Percentiles rank a stretch among this genome's conserved stretches.
These are phyloP conservation scores for Colletotrichum navitas DNA, from an alignment of 2,329 filamentous ascomycete genomes.

Conservation along the genomic window DNA sequence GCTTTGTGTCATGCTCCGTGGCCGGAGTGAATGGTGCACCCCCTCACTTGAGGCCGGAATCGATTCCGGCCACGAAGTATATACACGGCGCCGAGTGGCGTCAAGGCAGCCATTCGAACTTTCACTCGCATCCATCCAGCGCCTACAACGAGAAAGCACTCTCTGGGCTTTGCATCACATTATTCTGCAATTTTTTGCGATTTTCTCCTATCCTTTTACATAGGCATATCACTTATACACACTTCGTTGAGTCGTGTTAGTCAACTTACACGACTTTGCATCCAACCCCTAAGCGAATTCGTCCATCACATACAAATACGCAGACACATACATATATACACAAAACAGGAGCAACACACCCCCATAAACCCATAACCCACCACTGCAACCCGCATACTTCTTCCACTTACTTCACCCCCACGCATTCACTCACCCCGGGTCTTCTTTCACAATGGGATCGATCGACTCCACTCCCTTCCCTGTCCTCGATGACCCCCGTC, in stretches of 20 bases:
- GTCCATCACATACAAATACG: conserved; percentile 32
- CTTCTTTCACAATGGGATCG: conserved; percentile 56
- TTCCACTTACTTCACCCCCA: conserved; percentile 19
- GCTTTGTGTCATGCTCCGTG: conserved; percentile 37
- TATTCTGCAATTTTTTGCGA: conserved; percentile 24
- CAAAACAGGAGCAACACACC: conserved; percentile 7
- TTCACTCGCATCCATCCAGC: conserved; percentile 37
- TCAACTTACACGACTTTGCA: conserved; percentile 22
- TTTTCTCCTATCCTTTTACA: conserved; percentile 29
- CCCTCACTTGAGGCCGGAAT: conserved; percentile 58
- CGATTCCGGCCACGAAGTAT: conserved; percentile 63
- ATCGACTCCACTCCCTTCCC: conserved; percentile 61
- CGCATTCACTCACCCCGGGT: conserved; percentile 9
- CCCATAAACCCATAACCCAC: conserved; percentile 29
- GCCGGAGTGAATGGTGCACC: conserved; percentile 34
- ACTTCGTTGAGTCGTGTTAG: conserved; percentile 11
- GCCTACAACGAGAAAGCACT: conserved; percentile 30
- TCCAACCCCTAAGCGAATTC: conserved; percentile 9
- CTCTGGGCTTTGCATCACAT: not conserved
- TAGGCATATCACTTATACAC: conserved; percentile 28
- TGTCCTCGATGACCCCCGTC: conserved; percentile 73
- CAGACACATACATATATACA: not conserved
- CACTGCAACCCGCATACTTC: conserved; percentile 25
- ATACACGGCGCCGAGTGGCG: conserved; percentile 54
- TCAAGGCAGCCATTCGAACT: conserved; percentile 30